Base-by-base conservation (phyloP, 2,329 filamentous ascomycete species). In the Nemania sp. region DNA sequence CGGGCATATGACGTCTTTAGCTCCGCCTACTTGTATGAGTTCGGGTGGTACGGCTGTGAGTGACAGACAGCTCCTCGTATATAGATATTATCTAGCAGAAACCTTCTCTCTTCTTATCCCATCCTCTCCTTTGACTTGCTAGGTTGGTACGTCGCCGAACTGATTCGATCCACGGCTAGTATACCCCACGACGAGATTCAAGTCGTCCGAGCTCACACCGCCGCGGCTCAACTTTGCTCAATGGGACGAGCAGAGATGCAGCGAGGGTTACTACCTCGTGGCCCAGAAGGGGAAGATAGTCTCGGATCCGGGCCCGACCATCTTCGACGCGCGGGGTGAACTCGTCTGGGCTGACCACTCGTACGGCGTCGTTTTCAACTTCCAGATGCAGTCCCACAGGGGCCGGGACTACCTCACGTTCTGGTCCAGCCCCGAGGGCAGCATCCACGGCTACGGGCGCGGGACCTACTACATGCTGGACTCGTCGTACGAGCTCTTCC, bases 401-500 rank as follows among this genome's bases (percentile, higher is more conserved):
- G 73, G 73, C 17, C 70, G 68, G 12, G 58, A 67, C 0, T 74
- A 77, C 53, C 59, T 77, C 9, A 73, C 73, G 11, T 77, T 77
- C 52, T 77, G 73, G 74, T 66, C 73, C 34, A 71, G 68, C 13
- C 72, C 72, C 13, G 71, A 70, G 13, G 65, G 69, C 29, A 61
- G 55, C 11, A 37, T 29, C 2, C 54, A 62, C 32, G 65, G 66
- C 5, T 68, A 65, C 35, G 67, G 65, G 7, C 64, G 62, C 9
- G 67, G 66, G 4, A 60, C 60, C 1, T 73, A 72, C 45, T 69
- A 74, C 35, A 69, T 75, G 43, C 70, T 70, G 32, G 72, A 76
- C 56, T 65, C 71, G 35, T 66, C 67, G 18, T 80, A 80, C 66
- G 71, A 78, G 54, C 68, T 65, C 2, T 65, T 77, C 52, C 67